Base-by-base conservation (phyloP, 2,329 filamentous ascomycete species). In the Thielaviopsis ethacetica region DNA sequence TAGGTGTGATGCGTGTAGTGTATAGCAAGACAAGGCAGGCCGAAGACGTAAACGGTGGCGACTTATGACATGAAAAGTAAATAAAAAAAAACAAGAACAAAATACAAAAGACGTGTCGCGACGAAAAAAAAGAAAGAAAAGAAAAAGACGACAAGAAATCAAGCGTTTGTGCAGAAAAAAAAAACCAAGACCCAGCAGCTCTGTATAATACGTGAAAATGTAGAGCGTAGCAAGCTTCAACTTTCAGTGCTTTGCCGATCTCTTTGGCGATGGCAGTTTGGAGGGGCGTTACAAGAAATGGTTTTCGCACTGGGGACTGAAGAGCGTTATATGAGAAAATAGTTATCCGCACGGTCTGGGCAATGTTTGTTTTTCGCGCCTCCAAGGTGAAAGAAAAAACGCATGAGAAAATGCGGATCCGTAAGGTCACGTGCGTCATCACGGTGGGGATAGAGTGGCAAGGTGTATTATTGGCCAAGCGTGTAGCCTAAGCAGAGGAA, bases 241-340 rank as follows among this genome's bases (percentile, higher is more conserved):
- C 30, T 34, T 34, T 34, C 58, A 60, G 24, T 60, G 27, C 50
- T 22, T 54, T 57, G 56, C 49, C 56, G 54, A 60, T 60, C 54
- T 53, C 26, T 57, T 60, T 60, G 47, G 47, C 19, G 58, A 57
- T 57, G 56, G 54, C 54, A 19, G 44, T 47, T 26, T 47, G 53
- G 58, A 51, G 50, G 26, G 52, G 57, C 24, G 52, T 59, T 49
- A 53, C 21, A 52, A 19, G 30, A 38, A 41, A 38, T 44, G 27
- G 55, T 61, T 56, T 61, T 61, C 59, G 59, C 59, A 61, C 59
- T 61, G 59, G 59, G 59, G 7, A 6, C 30, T 34, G 30, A 54
- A 21, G 34, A 53, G 30, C 6, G 7, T 34, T 60, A 50, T 51
- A 53, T 59, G 34, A 57, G 54, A 21, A 38, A 57, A 54, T 56